Evolutionary conservation across 345 rosid genomes (phyloP).

Genomic region (Chamaenerion angustifolium): DNA sequence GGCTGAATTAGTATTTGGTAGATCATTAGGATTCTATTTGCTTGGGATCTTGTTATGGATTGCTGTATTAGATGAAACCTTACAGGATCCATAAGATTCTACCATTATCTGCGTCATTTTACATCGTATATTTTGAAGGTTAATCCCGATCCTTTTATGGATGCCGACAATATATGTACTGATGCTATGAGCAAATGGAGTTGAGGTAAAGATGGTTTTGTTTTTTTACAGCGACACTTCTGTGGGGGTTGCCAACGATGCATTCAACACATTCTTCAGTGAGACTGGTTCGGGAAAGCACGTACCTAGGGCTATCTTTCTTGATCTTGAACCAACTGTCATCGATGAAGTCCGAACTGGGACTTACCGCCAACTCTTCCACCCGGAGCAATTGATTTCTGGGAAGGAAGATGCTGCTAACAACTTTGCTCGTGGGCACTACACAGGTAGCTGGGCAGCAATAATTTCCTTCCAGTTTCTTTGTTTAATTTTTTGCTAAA

Average conservation of each 20-base stretch:
- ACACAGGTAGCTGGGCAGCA: slow-evolving; percentile 23
- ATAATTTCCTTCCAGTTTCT: not conserved
- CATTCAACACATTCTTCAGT: slow-evolving; percentile 48
- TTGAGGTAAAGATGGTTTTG: too few species aligned
- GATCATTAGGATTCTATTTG: too few species aligned
- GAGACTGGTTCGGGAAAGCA: slow-evolving; percentile 46
- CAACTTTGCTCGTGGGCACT: slow-evolving; percentile 62
- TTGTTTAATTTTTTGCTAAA: too few species aligned
- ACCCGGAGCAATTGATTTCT: slow-evolving; percentile 60
- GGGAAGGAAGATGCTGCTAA: slow-evolving; percentile 69
- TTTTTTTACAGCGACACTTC: slow-evolving; percentile 23
- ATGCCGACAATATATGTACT: too few species aligned
- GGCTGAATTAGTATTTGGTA: too few species aligned
- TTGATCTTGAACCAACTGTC: slow-evolving; percentile 44
- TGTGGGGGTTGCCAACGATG: slow-evolving; percentile 24
- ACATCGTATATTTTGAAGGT: too few species aligned
- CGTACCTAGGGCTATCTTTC: slow-evolving; percentile 39
- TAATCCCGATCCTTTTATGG: too few species aligned
- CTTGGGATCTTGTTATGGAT: too few species aligned
- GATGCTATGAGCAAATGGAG: too few species aligned
- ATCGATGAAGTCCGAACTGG: slow-evolving; percentile 39
- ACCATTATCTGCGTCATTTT: too few species aligned
- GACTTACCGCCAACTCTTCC: slow-evolving; percentile 49
- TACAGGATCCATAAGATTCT: too few species aligned
- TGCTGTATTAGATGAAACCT: too few species aligned